These are phyloP conservation scores for Plectranthus barbatus DNA, from an alignment of 257 asterid genomes.

Conservation along the genomic window DNA sequence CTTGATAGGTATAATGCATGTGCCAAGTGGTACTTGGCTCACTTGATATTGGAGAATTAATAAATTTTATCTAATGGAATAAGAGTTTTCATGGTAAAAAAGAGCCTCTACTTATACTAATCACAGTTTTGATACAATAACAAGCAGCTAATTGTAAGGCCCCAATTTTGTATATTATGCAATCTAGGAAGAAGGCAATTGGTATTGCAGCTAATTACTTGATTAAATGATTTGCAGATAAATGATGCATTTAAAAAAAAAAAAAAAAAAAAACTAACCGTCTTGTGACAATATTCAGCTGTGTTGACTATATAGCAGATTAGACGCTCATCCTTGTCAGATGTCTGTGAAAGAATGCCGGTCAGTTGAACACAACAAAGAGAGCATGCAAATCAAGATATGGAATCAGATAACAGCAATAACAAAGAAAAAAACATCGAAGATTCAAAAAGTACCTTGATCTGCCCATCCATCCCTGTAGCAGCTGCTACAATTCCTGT, in stretches of 20 bases:
- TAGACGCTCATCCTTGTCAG: conserved; percentile 91
- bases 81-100: not conserved
- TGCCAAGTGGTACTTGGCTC: not conserved
- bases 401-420: not conserved
- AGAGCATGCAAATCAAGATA: not conserved
- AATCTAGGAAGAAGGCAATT: not conserved
- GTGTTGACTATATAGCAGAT: conserved; percentile 95
- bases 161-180: conserved; percentile 7
- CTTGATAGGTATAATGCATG: not conserved
- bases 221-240: not conserved
- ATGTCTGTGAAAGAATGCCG: conserved; percentile 54
- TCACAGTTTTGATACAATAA: not conserved
- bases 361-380: conserved; percentile 1
- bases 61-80: not conserved
- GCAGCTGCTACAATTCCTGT: conserved; percentile 99
- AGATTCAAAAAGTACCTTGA: conserved; percentile 46
- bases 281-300: conserved; percentile 97
- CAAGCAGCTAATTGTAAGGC: conserved; percentile 4
- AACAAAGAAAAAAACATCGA: conserved; percentile 9
- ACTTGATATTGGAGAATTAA: conserved; percentile 7
- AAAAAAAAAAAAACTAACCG: no score
- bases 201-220: not conserved
- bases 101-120: not conserved
- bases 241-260: conserved; percentile 14
- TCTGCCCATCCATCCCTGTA: conserved; percentile 98